Conservation (phyloP, 2,329 filamentous ascomycete species). For the Beauveria varroae region DNA sequence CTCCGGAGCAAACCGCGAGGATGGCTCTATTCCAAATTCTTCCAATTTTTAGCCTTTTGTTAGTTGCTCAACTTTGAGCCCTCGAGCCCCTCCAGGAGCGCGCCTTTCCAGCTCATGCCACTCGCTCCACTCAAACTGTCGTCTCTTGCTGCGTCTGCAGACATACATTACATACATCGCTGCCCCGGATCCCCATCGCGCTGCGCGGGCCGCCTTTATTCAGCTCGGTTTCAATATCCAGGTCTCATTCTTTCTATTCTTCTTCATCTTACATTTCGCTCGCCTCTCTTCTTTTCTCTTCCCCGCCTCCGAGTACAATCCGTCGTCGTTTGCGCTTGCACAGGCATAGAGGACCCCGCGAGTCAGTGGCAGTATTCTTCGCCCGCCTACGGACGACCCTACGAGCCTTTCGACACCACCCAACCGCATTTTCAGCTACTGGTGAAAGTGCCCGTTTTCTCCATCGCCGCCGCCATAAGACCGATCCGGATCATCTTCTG, state of each 20-base stretch:
- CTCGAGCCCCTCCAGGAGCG: background rate
- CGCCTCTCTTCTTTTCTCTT: background rate
- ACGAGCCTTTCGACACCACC: background rate
- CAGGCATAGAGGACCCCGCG: background rate
- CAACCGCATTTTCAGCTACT: no score
- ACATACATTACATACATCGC: background rate
- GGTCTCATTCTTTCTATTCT: background rate
- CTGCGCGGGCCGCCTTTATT: background rate
- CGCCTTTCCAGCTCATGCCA: background rate
- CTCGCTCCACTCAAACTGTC: background rate
- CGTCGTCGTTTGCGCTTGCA: background rate
- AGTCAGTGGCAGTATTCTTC: background rate
- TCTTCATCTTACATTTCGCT: background rate
- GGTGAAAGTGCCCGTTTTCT: background rate
- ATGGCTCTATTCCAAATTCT: background rate
- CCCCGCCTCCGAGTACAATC: background rate
- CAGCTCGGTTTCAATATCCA: background rate
- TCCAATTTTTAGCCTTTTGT: background rate
- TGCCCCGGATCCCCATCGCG: background rate
- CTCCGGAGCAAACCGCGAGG: background rate
- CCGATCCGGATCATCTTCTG: background rate
- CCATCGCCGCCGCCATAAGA: background rate
- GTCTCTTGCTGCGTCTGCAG: background rate
- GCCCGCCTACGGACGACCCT: no score
- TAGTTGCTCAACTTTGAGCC: background rate